A percentile compares a stretch with the other conserved stretches of the same genome.
Evolutionary conservation across 2,329 filamentous ascomycete genomes (phyloP).

Genomic region (Pseudocercospora vitis): DNA sequence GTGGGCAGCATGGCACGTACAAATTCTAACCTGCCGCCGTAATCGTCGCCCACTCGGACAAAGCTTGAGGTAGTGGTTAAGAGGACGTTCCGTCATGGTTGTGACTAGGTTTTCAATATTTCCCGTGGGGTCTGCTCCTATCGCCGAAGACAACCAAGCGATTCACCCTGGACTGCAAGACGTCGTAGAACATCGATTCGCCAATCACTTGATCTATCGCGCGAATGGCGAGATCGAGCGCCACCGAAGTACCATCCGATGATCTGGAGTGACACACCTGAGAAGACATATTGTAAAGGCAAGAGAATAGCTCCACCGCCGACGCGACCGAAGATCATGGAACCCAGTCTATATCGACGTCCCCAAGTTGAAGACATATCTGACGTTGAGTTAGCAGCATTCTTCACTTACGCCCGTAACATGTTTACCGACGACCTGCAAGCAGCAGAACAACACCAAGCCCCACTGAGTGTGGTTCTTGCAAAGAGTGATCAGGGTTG

Average conservation of each 20-base stretch:
- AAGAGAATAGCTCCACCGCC: constrained; percentile 69
- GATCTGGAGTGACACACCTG: constrained; percentile 67
- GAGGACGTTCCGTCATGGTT: constrained; percentile 21
- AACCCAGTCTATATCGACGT: constrained; percentile 37
- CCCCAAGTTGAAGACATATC: too few species aligned
- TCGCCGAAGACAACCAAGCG: constrained; percentile 41
- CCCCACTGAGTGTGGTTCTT: constrained; percentile 59
- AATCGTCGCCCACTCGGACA: constrained; percentile 19
- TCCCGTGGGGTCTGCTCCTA: neutral
- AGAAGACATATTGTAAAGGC: constrained; percentile 64
- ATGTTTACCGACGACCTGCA: constrained; percentile 60
- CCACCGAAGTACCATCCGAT: constrained; percentile 68
- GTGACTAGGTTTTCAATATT: constrained; percentile 17
- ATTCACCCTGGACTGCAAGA: constrained; percentile 50
- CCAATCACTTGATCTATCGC: constrained; percentile 64
- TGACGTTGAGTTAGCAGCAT: neutral
- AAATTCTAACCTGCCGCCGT: constrained; percentile 21
- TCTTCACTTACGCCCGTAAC: neutral
- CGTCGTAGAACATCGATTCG: constrained; percentile 48
- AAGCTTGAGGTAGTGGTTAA: constrained; percentile 19
- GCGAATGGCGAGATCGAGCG: constrained; percentile 65
- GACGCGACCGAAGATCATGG: constrained; percentile 60
- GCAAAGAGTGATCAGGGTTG: constrained; percentile 58
- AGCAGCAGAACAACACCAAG: constrained; percentile 58
- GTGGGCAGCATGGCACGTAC: constrained; percentile 26